Evolutionary conservation across 1,284 basidiomycete species (phyloP).

Genomic region (Apiotrichum veenhuisii): DNA sequence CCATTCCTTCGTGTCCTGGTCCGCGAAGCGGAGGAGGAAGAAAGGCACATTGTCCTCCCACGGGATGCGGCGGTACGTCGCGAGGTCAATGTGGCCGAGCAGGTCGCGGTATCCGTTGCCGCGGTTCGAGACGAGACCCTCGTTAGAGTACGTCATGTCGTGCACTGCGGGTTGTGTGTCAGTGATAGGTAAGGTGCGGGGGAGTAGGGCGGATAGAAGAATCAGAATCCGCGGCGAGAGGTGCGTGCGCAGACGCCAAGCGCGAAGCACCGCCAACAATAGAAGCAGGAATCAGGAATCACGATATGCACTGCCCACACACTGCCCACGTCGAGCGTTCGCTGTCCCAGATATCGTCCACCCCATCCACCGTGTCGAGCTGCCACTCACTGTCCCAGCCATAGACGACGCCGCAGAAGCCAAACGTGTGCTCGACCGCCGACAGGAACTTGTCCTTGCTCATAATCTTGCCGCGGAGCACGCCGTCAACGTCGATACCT

Average conservation of each 20-base stretch:
- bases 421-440: slow-evolving; percentile 75
- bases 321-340: not conserved
- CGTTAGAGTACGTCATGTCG: slow-evolving; percentile 73
- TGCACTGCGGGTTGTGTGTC: slow-evolving; percentile 56
- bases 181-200: not conserved
- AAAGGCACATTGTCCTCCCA: slow-evolving; percentile 92
- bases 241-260: too few relatives aligned
- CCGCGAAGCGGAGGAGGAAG: slow-evolving; percentile 84
- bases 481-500: slow-evolving; percentile 70
- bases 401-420: slow-evolving; percentile 85
- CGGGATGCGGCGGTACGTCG: slow-evolving; percentile 78
- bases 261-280: not conserved
- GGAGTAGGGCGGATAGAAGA: not conserved
- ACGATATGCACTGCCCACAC: slow-evolving; percentile 45
- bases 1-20: slow-evolving; percentile 72
- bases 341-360: not conserved
- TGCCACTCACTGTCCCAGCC: slow-evolving; percentile 48
- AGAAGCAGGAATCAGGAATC: not conserved
- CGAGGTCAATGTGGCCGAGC: slow-evolving; percentile 75
- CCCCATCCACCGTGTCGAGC: not conserved
- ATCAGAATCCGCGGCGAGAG: not conserved
- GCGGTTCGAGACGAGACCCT: slow-evolving; percentile 84
- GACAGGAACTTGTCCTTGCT: slow-evolving; percentile 89
- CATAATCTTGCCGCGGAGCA: slow-evolving; percentile 91
- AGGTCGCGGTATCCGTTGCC: slow-evolving; percentile 89